Evolutionary conservation across 768 basidiomycete genomes (phyloP), one percentile per base, ranked within the genome.

Genomic region (Boletus subcaerulescens): DNA sequence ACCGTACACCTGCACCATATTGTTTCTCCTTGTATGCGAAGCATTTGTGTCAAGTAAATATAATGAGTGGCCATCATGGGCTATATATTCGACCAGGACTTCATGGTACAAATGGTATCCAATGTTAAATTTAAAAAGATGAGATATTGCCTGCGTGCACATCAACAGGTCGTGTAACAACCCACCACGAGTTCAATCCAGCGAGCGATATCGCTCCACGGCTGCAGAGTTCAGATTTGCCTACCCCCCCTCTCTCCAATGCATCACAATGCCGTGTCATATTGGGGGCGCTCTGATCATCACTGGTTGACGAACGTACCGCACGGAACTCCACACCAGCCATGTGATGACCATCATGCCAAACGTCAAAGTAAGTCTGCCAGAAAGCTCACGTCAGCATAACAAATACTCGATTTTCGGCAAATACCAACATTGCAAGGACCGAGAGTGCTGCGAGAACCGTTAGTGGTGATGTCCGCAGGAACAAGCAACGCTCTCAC

Each of bases 261-360:
- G 36, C 18, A 56, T 26, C 18, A 48, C 55, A 50, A 50, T 24
- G 17, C n/a, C 46, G 7, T 46, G 20, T 65, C 55, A 67, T 52
- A 65, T 57, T 20, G 52, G 63, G 31, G 67, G 32, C 35, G 52
- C 51, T 52, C 69, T 64, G 45, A 70, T 52, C 32, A 66, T 50
- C 62, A 70, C 57, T 18, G 69, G 69, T 33, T 70, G 68, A 53
- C 56, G 67, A 32, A 69, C 58, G 53, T 72, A 72, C 55, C 76
- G 74, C 44, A 76, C 74, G 22, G 82, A 80, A 50, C 75, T 76
- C 79, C 78, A 82, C 46, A 77, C 77, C 22, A 83, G 61, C 80
- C 81, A 84, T 48, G 74, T 62, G 49, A 83, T 67, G 3, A 68
- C 66, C n/a, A 72, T 43, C 74, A 85, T 74, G 10, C 79, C 77